Conservation (phyloP, 257 asterid genomes). For the Capsicum pubescens region DNA sequence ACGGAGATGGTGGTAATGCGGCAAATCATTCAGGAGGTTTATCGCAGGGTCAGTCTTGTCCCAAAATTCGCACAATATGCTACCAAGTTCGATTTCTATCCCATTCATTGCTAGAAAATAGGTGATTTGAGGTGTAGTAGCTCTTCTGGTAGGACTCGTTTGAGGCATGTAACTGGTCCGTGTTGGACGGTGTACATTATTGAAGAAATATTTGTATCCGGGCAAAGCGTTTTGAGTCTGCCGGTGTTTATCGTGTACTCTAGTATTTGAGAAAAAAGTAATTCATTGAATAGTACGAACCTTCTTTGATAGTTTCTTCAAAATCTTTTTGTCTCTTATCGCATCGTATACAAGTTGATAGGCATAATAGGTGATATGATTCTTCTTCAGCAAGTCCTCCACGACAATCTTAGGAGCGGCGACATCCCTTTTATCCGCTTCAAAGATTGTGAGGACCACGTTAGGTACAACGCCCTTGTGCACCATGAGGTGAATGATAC, state of each 20-base stretch:
- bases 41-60: too few relatives aligned
- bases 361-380: slow-evolving; percentile 67
- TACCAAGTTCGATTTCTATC: too few relatives aligned
- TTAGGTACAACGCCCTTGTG: slow-evolving; percentile 74
- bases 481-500: slow-evolving; percentile 73
- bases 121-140: too few relatives aligned
- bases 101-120: too few relatives aligned
- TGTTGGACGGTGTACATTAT: not conserved
- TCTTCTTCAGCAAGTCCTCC: slow-evolving; percentile 77
- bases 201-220: not conserved
- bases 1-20: too few relatives aligned
- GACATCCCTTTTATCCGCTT: slow-evolving; percentile 67
- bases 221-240: not conserved
- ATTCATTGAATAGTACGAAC: slow-evolving; percentile 28
- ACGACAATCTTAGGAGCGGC: slow-evolving; percentile 92
- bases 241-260: not conserved
- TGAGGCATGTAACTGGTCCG: too few relatives aligned
- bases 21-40: too few relatives aligned
- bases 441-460: slow-evolving; percentile 68
- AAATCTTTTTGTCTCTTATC: slow-evolving; percentile 68
- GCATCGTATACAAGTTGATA: slow-evolving; percentile 79
- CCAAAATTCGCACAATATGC: too few relatives aligned
- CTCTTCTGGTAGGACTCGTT: too few relatives aligned
- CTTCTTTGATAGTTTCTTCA: slow-evolving; percentile 48
- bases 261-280: slow-evolving; percentile 25